phyloP scores from a whole-genome alignment of 2,329 filamentous ascomycete species.

The Didymella keratinophila region DNA sequence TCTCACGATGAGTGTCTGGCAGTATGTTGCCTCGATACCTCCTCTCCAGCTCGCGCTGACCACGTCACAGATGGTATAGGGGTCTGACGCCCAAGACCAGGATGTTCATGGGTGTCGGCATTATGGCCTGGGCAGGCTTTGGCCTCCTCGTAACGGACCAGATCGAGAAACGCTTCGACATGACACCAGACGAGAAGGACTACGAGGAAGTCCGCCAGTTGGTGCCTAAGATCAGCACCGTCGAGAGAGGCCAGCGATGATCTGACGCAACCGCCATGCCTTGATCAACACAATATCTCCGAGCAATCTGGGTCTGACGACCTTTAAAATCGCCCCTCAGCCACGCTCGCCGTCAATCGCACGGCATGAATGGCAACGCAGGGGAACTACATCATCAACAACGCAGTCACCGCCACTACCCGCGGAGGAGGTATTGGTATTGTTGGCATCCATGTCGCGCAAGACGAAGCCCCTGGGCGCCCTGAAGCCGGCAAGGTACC shows the following conservation, averaged over 20 bases:
- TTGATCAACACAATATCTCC: neutral
- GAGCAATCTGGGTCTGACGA: neutral
- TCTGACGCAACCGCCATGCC: neutral
- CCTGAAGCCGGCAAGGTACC: too few species aligned
- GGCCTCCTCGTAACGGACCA: constrained; percentile 78
- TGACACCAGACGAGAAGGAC: constrained; percentile 76
- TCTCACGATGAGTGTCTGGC: constrained; percentile 48
- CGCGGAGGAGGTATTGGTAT: too few species aligned
- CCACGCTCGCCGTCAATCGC: neutral
- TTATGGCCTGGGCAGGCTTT: constrained; percentile 77
- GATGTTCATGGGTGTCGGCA: constrained; percentile 72
- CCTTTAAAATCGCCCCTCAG: neutral
- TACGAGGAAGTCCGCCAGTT: constrained; percentile 69
- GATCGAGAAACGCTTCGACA: constrained; percentile 75
- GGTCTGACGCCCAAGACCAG: constrained; percentile 75
- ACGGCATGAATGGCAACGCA: too few species aligned
- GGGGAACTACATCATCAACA: too few species aligned
- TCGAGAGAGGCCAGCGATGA: constrained; percentile 32
- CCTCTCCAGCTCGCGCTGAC: constrained; percentile 6
- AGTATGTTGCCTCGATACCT: constrained; percentile 34
- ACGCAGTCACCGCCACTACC: too few species aligned
- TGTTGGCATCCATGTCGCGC: too few species aligned
- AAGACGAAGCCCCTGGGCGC: too few species aligned
- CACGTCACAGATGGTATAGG: constrained; percentile 62
- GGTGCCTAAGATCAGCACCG: constrained; percentile 65